phyloP scores from a whole-genome alignment of 352 stramenopile genomes.

The Elongisporangium undulatum region DNA sequence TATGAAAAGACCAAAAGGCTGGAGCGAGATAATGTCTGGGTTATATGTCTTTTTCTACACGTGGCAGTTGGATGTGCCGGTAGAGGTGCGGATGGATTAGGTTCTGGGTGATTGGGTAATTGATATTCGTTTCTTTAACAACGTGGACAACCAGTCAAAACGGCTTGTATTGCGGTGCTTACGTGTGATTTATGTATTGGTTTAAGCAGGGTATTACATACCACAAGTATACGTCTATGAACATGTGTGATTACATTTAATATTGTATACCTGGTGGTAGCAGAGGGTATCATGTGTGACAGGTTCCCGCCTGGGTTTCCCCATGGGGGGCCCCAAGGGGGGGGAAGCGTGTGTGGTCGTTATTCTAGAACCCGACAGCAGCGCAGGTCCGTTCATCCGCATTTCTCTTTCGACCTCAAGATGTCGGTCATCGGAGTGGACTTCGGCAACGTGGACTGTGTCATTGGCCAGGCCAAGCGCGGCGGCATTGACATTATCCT shows the following conservation, averaged over 20 bases:
- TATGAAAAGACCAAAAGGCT: background rate
- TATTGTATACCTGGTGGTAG: background rate
- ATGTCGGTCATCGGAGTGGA: conserved; percentile 98
- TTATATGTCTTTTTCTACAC: background rate
- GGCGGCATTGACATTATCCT: conserved; percentile 99
- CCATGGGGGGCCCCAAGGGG: background rate
- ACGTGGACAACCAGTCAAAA: conserved; percentile 11
- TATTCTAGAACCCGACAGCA: conserved; percentile 21
- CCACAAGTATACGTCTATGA: background rate
- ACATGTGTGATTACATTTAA: background rate
- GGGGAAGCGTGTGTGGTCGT: conserved; percentile 8
- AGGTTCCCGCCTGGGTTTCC: background rate
- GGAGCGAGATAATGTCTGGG: background rate
- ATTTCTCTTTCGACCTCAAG: conserved; percentile 8
- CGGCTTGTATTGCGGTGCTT: conserved; percentile 11
- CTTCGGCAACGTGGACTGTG: conserved; percentile 95
- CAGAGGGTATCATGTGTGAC: background rate
- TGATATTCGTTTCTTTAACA: conserved; percentile 1
- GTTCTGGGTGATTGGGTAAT: background rate
- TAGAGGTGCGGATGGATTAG: background rate
- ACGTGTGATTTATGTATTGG: conserved; percentile 1
- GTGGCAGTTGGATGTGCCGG: background rate
- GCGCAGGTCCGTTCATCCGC: conserved; percentile 5
- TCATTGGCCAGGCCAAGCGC: conserved; percentile 95
- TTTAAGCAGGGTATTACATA: background rate